Evolutionary conservation across 768 basidiomycete species (phyloP).

Genomic region (Suillus discolor): DNA sequence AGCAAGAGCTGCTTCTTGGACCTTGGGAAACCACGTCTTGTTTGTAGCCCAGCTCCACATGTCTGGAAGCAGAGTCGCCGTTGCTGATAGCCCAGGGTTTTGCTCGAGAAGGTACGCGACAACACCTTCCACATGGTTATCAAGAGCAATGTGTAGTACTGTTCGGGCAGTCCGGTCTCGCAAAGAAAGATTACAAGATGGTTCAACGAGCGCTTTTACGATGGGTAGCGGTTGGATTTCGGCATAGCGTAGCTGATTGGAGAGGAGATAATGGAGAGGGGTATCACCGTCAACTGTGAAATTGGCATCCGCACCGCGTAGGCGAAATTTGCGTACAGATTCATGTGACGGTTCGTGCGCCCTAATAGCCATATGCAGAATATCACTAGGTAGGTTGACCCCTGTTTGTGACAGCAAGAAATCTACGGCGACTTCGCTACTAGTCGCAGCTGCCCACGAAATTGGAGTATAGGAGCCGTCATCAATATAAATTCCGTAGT

Average conservation of each 20-base stretch:
- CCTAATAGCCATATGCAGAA: not conserved
- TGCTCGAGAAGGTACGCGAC: not conserved
- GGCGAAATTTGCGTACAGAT: not conserved
- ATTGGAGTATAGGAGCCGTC: not conserved
- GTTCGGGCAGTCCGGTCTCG: not conserved
- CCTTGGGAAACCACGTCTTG: not conserved
- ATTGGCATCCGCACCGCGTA: not conserved
- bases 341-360: not conserved
- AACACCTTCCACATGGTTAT: not conserved
- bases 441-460: not conserved
- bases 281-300: not conserved
- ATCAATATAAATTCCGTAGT: rapidly evolving
- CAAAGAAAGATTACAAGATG: not conserved
- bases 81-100: not conserved
- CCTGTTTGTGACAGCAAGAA: not conserved
- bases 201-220: not conserved
- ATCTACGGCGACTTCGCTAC: not conserved
- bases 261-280: not conserved
- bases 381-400: not conserved
- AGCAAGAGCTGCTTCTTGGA: not conserved
- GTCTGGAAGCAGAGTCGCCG: not conserved
- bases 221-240: not conserved
- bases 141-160: not conserved
- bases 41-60: constrained; percentile 1
- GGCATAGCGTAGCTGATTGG: too few relatives aligned